Conservation (phyloP, 2,329 filamentous ascomycete genomes). For the Pseudogymnoascus sp. region DNA sequence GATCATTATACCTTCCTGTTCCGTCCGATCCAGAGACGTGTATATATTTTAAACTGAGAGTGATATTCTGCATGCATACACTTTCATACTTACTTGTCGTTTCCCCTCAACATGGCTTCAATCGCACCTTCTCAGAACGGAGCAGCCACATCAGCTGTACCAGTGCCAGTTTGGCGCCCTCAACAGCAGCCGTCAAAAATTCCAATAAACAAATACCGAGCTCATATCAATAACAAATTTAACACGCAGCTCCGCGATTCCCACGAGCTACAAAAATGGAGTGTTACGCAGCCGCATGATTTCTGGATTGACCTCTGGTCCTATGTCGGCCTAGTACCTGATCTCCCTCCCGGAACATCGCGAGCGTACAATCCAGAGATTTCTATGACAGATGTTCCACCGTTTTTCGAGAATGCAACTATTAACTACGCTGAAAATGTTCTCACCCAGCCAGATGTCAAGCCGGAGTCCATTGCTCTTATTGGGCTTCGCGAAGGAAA, state of each 20-base stretch:
- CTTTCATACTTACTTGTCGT: background rate
- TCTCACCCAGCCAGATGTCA: conserved; percentile 13
- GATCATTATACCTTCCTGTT: background rate
- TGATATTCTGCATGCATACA: background rate
- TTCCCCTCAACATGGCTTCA: background rate
- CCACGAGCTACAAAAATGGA: conserved; percentile 13
- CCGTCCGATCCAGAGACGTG: background rate
- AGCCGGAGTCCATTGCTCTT: background rate
- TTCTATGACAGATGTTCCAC: conserved; percentile 13
- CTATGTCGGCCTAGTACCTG: conserved; percentile 12
- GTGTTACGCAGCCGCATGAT: conserved; percentile 12
- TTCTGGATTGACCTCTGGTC: conserved; percentile 15
- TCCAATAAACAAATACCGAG: conserved; percentile 15
- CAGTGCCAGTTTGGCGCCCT: conserved; percentile 13
- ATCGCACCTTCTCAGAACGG: background rate
- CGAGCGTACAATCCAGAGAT: conserved; percentile 13
- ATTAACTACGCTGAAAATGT: conserved; percentile 15
- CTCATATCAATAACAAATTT: conserved; percentile 14
- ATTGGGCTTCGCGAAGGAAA: conserved; percentile 13
- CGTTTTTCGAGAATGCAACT: conserved; percentile 12
- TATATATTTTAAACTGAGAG: background rate
- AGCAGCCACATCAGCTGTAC: background rate
- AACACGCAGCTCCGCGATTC: conserved; percentile 1
- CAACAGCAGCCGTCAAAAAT: conserved; percentile 10
- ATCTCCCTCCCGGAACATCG: conserved; percentile 1